A percentile compares a stretch with the other conserved stretches of the same genome.
These are phyloP conservation scores for Jackrogersella minutella DNA, from an alignment of 495 filamentous ascomycete species.

Conservation along the genomic window DNA sequence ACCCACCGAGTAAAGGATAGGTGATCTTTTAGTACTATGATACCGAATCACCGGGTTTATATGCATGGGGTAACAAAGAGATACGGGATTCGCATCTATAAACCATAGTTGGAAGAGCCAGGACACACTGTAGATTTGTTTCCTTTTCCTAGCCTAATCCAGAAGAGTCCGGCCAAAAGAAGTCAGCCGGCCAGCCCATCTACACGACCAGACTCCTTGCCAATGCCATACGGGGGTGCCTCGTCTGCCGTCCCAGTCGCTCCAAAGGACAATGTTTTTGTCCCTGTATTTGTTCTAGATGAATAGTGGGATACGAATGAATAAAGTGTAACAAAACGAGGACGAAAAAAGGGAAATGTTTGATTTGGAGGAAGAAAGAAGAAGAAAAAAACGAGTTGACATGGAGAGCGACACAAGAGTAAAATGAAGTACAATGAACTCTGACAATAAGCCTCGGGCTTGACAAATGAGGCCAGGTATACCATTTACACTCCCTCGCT, in stretches of 20 bases:
- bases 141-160: not conserved
- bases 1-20: not conserved
- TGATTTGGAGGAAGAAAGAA: not conserved
- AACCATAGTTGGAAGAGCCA: constrained; percentile 3
- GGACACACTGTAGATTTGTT: not conserved
- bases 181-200: not conserved
- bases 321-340: not conserved
- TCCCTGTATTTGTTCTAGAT: not conserved
- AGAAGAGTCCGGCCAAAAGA: not conserved
- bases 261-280: constrained; percentile 3
- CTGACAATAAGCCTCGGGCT: constrained; percentile 34
- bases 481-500: constrained; percentile 70
- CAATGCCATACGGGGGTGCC: not conserved
- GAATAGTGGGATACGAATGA: constrained; percentile 4
- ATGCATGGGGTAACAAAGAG: not conserved
- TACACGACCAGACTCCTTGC: not conserved
- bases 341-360: not conserved
- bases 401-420: constrained; percentile 19
- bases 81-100: constrained; percentile 2
- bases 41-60: not conserved
- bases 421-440: constrained; percentile 30
- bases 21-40: not conserved
- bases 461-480: constrained; percentile 63
- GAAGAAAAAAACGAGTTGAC: constrained; percentile 9
- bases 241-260: not conserved